Conservation (phyloP, 73 alveolate genomes). For the Tetrahymena borealis region DNA sequence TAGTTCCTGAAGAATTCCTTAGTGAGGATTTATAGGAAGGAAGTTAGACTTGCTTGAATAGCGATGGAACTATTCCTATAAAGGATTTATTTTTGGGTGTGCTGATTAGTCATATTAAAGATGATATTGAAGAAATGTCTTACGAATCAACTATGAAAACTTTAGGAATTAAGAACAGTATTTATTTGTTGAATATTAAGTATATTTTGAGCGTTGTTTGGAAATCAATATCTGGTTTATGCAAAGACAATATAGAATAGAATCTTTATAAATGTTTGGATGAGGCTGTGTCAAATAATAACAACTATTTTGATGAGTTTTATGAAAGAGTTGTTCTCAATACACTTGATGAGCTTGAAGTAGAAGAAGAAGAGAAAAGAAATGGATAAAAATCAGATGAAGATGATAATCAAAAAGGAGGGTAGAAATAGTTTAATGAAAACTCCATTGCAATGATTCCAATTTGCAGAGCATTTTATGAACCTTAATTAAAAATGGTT, state of each 20-base stretch:
- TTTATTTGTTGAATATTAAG: background rate
- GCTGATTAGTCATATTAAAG: background rate
- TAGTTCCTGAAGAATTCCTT: background rate
- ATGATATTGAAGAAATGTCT: background rate
- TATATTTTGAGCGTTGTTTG: background rate
- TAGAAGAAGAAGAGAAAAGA: background rate
- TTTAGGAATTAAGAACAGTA: background rate
- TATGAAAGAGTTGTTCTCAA: background rate
- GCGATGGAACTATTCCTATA: background rate
- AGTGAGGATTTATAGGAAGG: background rate
- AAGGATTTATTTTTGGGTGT: background rate
- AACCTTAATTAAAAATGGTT: background rate
- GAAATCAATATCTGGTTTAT: background rate
- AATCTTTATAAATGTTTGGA: background rate
- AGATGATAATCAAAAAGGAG: background rate
- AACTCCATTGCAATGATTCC: background rate
- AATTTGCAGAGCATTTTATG: background rate
- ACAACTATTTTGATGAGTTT: background rate
- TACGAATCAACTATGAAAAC: background rate
- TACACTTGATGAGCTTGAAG: background rate
- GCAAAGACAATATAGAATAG: background rate
- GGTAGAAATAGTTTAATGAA: background rate
- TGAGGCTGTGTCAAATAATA: background rate
- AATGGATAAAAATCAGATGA: background rate
- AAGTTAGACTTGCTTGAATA: background rate